Percentiles rank a stretch among this genome's conserved stretches.
Evolutionary conservation across 768 basidiomycete species (phyloP).

Genomic region (Collybiopsis luxurians): DNA sequence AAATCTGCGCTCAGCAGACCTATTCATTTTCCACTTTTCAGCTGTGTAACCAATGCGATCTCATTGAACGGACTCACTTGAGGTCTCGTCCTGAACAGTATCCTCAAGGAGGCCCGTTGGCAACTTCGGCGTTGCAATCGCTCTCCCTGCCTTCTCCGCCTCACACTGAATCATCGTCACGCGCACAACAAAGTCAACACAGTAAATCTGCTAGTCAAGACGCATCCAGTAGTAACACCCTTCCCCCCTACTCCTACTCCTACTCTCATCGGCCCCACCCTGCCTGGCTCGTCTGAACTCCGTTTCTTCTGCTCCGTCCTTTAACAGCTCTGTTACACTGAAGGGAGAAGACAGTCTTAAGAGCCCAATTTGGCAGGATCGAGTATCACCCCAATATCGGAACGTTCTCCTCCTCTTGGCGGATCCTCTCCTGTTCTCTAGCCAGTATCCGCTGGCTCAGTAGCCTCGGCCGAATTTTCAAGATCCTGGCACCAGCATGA

Average conservation of each 20-base stretch:
- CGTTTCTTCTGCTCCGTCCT: background rate
- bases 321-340: background rate
- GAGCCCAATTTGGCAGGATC: constrained; percentile 4
- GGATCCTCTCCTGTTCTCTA: background rate
- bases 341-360: background rate
- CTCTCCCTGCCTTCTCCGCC: constrained; percentile 41
- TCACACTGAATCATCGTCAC: constrained; percentile 22
- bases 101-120: constrained; percentile 69
- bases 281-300: constrained; percentile 3
- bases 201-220: background rate
- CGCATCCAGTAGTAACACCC: background rate
- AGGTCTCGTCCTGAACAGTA: constrained; percentile 76
- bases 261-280: constrained; percentile 1
- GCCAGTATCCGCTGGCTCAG: background rate
- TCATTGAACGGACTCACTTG: constrained; percentile 80
- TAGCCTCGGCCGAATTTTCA: background rate
- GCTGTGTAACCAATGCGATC: constrained; percentile 72
- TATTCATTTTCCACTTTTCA: constrained; percentile 15
- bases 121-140: constrained; percentile 45
- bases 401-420: background rate
- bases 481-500: background rate
- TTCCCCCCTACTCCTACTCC: constrained; percentile 3
- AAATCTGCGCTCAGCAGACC: background rate
- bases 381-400: constrained; percentile 1
- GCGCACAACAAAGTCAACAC: background rate